phyloP scores from a whole-genome alignment of 805 yeast species.

The Deakozyma indianensis region DNA sequence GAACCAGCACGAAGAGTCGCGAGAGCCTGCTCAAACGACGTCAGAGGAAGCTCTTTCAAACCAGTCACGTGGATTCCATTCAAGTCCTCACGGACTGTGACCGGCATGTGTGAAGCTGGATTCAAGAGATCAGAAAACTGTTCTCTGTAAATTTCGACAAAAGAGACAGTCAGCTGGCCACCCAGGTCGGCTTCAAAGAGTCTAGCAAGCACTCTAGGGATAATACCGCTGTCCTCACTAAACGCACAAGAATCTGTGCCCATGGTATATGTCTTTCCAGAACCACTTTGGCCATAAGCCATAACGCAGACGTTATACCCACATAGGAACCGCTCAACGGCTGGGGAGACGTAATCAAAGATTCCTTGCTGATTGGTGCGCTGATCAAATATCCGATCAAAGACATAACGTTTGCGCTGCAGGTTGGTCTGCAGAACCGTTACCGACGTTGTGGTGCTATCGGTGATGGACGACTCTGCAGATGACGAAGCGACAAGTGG shows the following conservation, averaged over 20 bases:
- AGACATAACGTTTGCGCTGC: neutral
- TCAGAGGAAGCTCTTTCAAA: conserved; percentile 31
- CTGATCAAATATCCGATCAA: neutral
- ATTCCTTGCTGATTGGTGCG: neutral
- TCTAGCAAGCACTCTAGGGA: conserved; percentile 26
- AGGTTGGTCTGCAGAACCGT: conserved; percentile 2
- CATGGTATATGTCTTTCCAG: conserved; percentile 31
- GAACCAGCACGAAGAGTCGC: conserved; percentile 34
- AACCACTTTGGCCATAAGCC: conserved; percentile 23
- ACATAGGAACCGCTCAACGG: conserved; percentile 2
- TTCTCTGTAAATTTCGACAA: conserved; percentile 55
- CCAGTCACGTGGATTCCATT: conserved; percentile 46
- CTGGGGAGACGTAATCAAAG: neutral
- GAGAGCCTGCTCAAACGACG: conserved; percentile 29
- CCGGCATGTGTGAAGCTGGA: conserved; percentile 6
- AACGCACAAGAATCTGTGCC: conserved; percentile 9
- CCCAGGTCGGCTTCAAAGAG: neutral
- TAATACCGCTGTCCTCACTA: conserved; percentile 36
- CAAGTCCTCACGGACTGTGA: conserved; percentile 39
- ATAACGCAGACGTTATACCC: conserved; percentile 16
- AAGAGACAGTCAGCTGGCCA: conserved; percentile 25
- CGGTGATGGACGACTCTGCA: conserved; percentile 1
- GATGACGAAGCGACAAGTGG: neutral
- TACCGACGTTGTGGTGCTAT: neutral
- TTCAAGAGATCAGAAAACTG: conserved; percentile 45